Base-by-base conservation (phyloP, 2,329 filamentous ascomycete genomes). In the Volutella citrinella region DNA sequence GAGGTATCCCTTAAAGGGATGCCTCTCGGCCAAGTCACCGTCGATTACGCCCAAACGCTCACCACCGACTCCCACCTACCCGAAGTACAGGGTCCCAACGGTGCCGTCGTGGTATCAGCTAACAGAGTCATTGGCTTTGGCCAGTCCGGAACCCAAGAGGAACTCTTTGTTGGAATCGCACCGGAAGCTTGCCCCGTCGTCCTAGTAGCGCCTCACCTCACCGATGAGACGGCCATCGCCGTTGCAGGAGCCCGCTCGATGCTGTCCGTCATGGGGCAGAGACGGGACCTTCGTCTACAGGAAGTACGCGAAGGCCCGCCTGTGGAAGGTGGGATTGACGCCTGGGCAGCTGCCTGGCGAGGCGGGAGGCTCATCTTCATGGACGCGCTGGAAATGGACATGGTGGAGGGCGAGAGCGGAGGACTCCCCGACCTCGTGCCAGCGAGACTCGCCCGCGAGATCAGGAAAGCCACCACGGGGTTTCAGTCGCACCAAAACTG, bases 341-440 rank as follows among this genome's bases (percentile, higher is more conserved):
- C 8, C 29, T 48, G 16, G 28, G 14, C 24, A 2, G 10, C 26
- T 2, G 23, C 22, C 4, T 50, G 48, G 40, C 31, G 19, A 10
- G 52, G 56, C 5, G 54, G 57, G 6, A 46, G 47, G 5, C 54
- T 63, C 32, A 38, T 63, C 6, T 56, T 63, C 20, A 61, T 64
- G 60, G 60, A 63, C 20, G 59, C 59, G 1, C 36, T 64, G 6
- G 61, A 63, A 36, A 53, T 62, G 30, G 59, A 63, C 26, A 47
- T 55, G 39, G 36, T 45, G 3, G 42, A 50, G 5, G 31, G 36
- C 10, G 21, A 25, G 10, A 35, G 23, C 3, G 20, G 42, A 10
- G 22, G 23, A 6, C 27, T 60, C 6, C 49, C 55, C 3, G 60
- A 64, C 29, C 29, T 63, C 5, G 16, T 36, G 3, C 42, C 37